Evolutionary conservation across 495 filamentous ascomycete species (phyloP), one percentile per base, ranked within the genome.

Genomic region (Aspergillus diversus): DNA sequence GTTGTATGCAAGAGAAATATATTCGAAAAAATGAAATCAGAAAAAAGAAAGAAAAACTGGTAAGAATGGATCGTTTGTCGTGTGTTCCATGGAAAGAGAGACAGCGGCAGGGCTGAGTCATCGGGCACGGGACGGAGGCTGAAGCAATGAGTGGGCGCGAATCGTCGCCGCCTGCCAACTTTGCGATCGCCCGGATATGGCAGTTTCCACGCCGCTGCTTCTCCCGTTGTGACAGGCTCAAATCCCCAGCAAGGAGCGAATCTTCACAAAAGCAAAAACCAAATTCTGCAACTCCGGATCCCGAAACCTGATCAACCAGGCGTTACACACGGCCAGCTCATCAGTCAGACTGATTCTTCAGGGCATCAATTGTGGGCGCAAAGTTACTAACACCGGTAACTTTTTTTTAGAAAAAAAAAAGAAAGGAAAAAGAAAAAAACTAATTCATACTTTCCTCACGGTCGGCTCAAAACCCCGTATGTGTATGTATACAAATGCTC

Each of bases 181-280:
- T 66, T 66, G 55, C 39, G 56, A 60, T 62, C 16, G 55, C 31
- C 49, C n/a, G 17, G 32, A 56, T 7, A 49, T 49, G 58, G 50
- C 54, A 35, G 56, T 62, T 70, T 74, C 72, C 75, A 78, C 75
- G 74, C 66, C 67, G 64, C 58, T 49, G 57, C 51, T 63, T 63
- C 67, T 64, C 56, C 61, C 37, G 21, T 50, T 69, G 59, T 78
- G 70, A 78, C 61, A 75, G 76, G 74, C 66, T 58, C 64, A 70
- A 61, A 73, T 57, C 42, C 9, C 33, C 63, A 52, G 55, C 48
- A 63, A 66, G 60, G 59, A 60, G 64, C 57, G 33, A 12, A 37
- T 51, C 15, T 5, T 57, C 11, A 17, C 13, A 43, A 39, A 33
- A 33, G 46, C 60, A 60, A 47, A 32, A 31, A 59, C 46, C 43